Evolutionary conservation across 495 filamentous ascomycete genomes (phyloP).

Genomic region (Trichoderma virens): DNA sequence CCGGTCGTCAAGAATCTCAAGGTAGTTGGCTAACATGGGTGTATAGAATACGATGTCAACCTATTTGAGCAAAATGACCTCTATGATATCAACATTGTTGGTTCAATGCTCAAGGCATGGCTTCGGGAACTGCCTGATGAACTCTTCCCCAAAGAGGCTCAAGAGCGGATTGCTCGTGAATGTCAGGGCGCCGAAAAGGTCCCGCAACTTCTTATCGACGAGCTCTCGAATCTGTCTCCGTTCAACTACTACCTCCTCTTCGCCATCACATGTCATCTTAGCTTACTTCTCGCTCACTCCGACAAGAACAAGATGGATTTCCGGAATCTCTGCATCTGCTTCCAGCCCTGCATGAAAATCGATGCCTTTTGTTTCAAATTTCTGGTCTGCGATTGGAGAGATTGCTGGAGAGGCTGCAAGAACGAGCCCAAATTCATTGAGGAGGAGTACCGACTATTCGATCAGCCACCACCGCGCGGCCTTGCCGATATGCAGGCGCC

Average conservation of each 20-base stretch:
- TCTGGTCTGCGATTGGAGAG: slow-evolving; percentile 82
- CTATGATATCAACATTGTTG: slow-evolving; percentile 90
- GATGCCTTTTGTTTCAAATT: slow-evolving; percentile 87
- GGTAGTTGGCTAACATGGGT: slow-evolving; percentile 21
- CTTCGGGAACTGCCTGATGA: slow-evolving; percentile 89
- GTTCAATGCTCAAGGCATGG: slow-evolving; percentile 89
- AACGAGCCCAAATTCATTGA: slow-evolving; percentile 75
- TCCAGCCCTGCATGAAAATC: slow-evolving; percentile 89
- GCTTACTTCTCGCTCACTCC: slow-evolving; percentile 73
- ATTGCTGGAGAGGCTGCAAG: slow-evolving; percentile 92
- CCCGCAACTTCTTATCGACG: slow-evolving; percentile 75
- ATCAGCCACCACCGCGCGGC: slow-evolving; percentile 37
- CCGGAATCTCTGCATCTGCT: slow-evolving; percentile 85
- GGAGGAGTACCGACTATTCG: slow-evolving; percentile 60
- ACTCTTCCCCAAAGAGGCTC: slow-evolving; percentile 72
- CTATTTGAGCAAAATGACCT: slow-evolving; percentile 75
- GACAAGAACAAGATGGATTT: slow-evolving; percentile 95
- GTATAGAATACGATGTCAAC: slow-evolving; percentile 68
- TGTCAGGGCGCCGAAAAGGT: slow-evolving; percentile 67
- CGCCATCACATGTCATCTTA: slow-evolving; percentile 88
- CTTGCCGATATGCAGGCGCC: slow-evolving; percentile 11
- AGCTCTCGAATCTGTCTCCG: slow-evolving; percentile 80
- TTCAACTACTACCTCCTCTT: slow-evolving; percentile 96
- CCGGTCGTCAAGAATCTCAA: not conserved
- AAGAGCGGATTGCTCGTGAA: slow-evolving; percentile 64